Evolutionary conservation across 2,329 filamentous ascomycete species (phyloP).

Genomic region (Arthrobotrys entomopaga): DNA sequence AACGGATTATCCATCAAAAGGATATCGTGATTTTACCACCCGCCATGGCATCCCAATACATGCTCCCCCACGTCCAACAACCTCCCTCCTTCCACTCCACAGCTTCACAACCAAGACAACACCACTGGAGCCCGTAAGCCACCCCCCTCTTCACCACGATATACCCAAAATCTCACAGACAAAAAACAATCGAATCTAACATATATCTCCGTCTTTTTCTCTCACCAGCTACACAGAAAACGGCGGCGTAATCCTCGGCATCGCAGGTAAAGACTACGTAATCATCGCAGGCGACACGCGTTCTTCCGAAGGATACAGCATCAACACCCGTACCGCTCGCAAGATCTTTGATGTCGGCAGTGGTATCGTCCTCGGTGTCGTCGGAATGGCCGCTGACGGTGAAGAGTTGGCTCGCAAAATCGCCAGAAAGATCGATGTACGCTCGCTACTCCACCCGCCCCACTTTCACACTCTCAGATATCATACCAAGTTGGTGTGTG

Average conservation of each 20-base stretch:
- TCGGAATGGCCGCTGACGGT: slow-evolving; percentile 94
- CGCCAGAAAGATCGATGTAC: slow-evolving; percentile 59
- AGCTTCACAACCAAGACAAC: slow-evolving; percentile 55
- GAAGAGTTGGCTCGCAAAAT: slow-evolving; percentile 74
- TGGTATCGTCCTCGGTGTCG: slow-evolving; percentile 90
- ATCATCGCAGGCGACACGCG: slow-evolving; percentile 98
- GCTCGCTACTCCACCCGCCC: background rate
- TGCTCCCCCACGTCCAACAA: slow-evolving; percentile 42
- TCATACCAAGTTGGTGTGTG: background rate
- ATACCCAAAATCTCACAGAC: background rate
- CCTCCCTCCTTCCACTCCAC: slow-evolving; percentile 36
- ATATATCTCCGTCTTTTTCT: slow-evolving; percentile 16
- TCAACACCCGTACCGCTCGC: slow-evolving; percentile 94
- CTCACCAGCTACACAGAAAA: slow-evolving; percentile 88
- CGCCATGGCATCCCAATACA: slow-evolving; percentile 50
- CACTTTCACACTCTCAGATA: background rate
- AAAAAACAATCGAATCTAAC: background rate
- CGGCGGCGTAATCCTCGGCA: slow-evolving; percentile 93
- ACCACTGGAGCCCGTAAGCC: slow-evolving; percentile 59
- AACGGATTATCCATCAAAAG: background rate
- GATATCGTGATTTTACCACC: background rate
- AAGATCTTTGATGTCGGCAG: slow-evolving; percentile 98
- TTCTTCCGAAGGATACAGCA: slow-evolving; percentile 95
- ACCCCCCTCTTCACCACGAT: background rate
- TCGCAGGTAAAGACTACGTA: slow-evolving; percentile 91